Evolutionary conservation across 305 asterid species (phyloP), one percentile per base, ranked within the genome.

Genomic region (Solanum hybrid): DNA sequence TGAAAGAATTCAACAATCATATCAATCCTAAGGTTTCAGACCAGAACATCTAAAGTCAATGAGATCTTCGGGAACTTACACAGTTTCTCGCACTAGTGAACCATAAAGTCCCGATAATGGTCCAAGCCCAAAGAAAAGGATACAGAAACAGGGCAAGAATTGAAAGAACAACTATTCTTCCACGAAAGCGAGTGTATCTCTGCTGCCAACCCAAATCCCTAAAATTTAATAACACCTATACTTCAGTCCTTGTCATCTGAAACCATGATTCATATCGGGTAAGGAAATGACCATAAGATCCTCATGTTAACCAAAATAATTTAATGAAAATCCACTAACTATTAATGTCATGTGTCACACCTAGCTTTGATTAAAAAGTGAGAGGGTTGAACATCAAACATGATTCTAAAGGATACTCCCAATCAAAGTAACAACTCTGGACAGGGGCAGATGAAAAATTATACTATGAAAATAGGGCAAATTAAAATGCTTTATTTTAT

Each of bases 141-240:
- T 94, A 96, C 66, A 96, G 96, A 87, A 96, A 85, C 91, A 93
- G 40, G 90, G 92, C 91, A 88, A 96, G 96, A 91, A 95, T 87
- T 16, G 98, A 96, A 32, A 96, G 95, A 90, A 96, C 99, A 77
- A 93, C 96, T 79, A 93, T 89, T 91, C 99, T 93, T 90, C 99
- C 98, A 92, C 95, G 90, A 90, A 95, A 96, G 86, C 97, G 99
- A 78, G 93, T 94, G 66, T 92, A 92, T 87, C 98, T 93, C 93
- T 96, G 99, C 92, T 96, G 98, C 97, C 93, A 92, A 90, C 99
- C 99, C 89, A 95, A 95, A 94, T 96, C 99, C 93, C 99, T 96
- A 87, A 64, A 89, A 89, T 79, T 82, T 64, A 34, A 86, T 78
- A 69, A 82, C 32, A 46, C 29, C 34, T n/a, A 77, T 66, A 56